Evolutionary conservation across 805 yeast genomes (phyloP).

Genomic region (Komagataella mondaviorum): DNA sequence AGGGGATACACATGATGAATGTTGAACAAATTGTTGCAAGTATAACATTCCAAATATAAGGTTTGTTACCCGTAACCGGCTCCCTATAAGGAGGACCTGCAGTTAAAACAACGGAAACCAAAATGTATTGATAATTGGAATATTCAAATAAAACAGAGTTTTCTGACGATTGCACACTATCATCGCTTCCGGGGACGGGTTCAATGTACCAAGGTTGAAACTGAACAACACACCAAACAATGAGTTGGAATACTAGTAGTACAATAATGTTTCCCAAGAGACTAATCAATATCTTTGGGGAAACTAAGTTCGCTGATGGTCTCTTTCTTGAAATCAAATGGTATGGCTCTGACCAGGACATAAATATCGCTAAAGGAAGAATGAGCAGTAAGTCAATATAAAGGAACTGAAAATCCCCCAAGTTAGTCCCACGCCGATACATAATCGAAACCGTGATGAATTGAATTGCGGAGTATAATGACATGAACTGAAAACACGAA

Average conservation of each 20-base stretch:
- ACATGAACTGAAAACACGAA: conserved; percentile 96
- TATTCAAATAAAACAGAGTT: conserved; percentile 75
- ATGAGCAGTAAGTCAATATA: conserved; percentile 87
- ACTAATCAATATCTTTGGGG: conserved; percentile 78
- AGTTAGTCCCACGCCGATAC: conserved; percentile 78
- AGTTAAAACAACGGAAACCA: conserved; percentile 72
- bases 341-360: conserved; percentile 94
- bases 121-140: conserved; percentile 81
- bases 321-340: conserved; percentile 47
- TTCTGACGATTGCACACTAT: conserved; percentile 76
- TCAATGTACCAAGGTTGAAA: conserved; percentile 60
- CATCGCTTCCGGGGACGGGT: conserved; percentile 74
- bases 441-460: conserved; percentile 77
- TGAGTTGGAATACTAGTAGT: conserved; percentile 49
- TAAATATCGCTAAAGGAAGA: conserved; percentile 87
- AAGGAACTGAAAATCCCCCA: conserved; percentile 94
- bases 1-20: conserved; percentile 38
- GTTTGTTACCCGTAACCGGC: conserved; percentile 49
- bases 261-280: conserved; percentile 65
- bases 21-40: conserved; percentile 36
- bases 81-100: conserved; percentile 91
- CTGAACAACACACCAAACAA: conserved; percentile 51
- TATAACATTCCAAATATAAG: conserved; percentile 54
- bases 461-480: conserved; percentile 92
- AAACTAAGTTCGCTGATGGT: conserved; percentile 89